Evolutionary conservation across 1,139 yeast species (phyloP).

Genomic region (Candida glucosophila): DNA sequence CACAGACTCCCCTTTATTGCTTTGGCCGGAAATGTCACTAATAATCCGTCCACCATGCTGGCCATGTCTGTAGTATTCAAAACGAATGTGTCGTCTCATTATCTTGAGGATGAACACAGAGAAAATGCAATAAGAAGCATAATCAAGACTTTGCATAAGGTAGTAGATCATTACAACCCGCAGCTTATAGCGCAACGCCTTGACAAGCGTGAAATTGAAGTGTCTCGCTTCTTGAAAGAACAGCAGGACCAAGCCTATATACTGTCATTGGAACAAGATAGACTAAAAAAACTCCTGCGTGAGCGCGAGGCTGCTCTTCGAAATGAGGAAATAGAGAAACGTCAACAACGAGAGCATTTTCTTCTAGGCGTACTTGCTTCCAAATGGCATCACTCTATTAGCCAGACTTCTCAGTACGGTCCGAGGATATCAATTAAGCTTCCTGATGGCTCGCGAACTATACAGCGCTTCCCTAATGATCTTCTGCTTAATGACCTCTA

Average conservation of each 20-base stretch:
- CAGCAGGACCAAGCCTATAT: slow-evolving; percentile 52
- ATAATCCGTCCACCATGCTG: slow-evolving; percentile 39
- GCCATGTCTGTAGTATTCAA: slow-evolving; percentile 46
- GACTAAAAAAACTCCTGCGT: slow-evolving; percentile 24
- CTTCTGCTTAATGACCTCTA: slow-evolving; percentile 55
- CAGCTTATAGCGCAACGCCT: slow-evolving; percentile 42
- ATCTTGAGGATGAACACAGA: slow-evolving; percentile 14
- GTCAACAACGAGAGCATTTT: slow-evolving; percentile 7
- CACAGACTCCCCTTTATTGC: slow-evolving; percentile 36
- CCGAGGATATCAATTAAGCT: slow-evolving; percentile 30
- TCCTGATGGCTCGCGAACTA: slow-evolving; percentile 53
- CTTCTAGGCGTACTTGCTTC: slow-evolving; percentile 8
- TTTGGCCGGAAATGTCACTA: slow-evolving; percentile 42
- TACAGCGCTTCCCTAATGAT: slow-evolving; percentile 43
- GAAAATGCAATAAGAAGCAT: slow-evolving; percentile 15
- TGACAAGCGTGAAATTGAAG: slow-evolving; percentile 47
- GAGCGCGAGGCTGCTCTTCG: slow-evolving; percentile 10
- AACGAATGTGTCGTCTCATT: slow-evolving; percentile 20
- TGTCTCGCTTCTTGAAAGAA: slow-evolving; percentile 40
- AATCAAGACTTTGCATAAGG: slow-evolving; percentile 21
- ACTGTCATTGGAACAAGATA: slow-evolving; percentile 40
- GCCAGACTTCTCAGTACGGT: slow-evolving; percentile 7
- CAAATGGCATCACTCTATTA: slow-evolving; percentile 8
- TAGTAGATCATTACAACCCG: slow-evolving; percentile 38
- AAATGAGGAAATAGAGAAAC: slow-evolving; percentile 8